Percentiles rank a stretch among this genome's conserved stretches.
Evolutionary conservation across 1,139 yeast genomes (phyloP).

Genomic region (Yamadazyma dendronema): DNA sequence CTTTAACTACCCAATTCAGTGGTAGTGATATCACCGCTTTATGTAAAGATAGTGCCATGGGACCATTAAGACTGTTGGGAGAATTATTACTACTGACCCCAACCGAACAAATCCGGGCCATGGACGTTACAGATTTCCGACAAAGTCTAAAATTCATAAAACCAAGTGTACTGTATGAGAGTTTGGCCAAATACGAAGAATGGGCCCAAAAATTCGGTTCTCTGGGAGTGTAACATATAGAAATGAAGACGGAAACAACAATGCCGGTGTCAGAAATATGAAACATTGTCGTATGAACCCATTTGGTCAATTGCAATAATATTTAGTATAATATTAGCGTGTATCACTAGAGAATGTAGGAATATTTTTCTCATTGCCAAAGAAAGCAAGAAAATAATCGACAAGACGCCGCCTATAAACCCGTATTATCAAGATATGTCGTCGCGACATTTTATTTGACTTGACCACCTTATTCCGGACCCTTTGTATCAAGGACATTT

Average conservation of each 20-base stretch:
- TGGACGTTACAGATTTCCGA: conserved; percentile 71
- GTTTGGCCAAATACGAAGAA: conserved; percentile 71
- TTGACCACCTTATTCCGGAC: too few relatives aligned
- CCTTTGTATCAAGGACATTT: too few relatives aligned
- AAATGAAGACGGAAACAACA: too few relatives aligned
- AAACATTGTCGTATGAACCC: background rate
- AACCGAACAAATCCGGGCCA: conserved; percentile 81
- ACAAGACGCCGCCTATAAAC: too few relatives aligned
- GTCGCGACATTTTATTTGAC: too few relatives aligned
- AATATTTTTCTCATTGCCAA: too few relatives aligned
- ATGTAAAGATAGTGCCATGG: conserved; percentile 98
- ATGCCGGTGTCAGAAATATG: too few relatives aligned
- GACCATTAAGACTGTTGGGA: conserved; percentile 88
- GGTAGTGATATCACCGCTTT: conserved; percentile 95
- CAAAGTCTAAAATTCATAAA: conserved; percentile 79
- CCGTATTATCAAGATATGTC: too few relatives aligned
- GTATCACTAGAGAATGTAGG: background rate
- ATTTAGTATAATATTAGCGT: too few relatives aligned
- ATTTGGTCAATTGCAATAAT: too few relatives aligned
- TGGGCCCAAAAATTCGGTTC: conserved; percentile 94
- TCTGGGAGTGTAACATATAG: conserved; percentile 81
- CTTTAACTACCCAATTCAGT: conserved; percentile 75
- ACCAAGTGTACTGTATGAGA: conserved; percentile 89
- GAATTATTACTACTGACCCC: conserved; percentile 83
- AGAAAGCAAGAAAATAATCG: too few relatives aligned